A percentile compares a stretch with the other conserved stretches of the same genome.
Conservation (phyloP, 1,284 basidiomycete genomes). For the Ceratobasidium sp. region DNA sequence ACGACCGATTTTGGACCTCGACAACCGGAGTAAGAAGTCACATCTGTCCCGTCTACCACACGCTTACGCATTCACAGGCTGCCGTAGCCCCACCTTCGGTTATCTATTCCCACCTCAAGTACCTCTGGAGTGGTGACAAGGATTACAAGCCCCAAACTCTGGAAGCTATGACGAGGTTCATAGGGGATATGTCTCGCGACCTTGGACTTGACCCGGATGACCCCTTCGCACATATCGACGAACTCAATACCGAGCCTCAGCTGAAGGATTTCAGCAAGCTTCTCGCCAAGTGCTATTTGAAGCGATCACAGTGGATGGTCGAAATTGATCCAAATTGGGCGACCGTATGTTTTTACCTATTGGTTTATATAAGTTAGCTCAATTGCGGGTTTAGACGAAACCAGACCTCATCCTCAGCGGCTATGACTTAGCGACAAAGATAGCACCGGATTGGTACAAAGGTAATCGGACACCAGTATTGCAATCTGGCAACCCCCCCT, state of each 20-base stretch:
- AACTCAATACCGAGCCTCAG: constrained; percentile 62
- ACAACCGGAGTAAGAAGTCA: constrained; percentile 46
- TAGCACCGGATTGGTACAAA: constrained; percentile 32
- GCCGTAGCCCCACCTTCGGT: constrained; percentile 84
- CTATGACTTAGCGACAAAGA: constrained; percentile 31
- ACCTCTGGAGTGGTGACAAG: constrained; percentile 90
- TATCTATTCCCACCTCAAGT: constrained; percentile 96
- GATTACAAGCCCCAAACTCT: constrained; percentile 71
- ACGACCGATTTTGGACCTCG: constrained; percentile 58
- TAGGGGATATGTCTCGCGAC: constrained; percentile 76
- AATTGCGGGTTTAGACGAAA: not conserved
- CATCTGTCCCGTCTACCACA: constrained; percentile 35
- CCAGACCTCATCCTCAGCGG: constrained; percentile 21
- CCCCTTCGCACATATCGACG: constrained; percentile 54
- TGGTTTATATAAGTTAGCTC: not conserved
- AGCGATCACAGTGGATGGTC: constrained; percentile 87
- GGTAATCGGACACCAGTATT: not conserved
- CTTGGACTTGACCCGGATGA: constrained; percentile 66
- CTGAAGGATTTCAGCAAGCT: constrained; percentile 81
- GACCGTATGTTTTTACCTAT: not conserved
- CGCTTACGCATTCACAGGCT: constrained; percentile 49
- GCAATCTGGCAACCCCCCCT: not conserved
- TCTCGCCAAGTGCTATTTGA: constrained; percentile 96
- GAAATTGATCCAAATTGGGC: constrained; percentile 24
- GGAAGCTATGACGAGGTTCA: constrained; percentile 85